A percentile compares a stretch with the other conserved stretches of the same genome.
phyloP scores from a whole-genome alignment of 495 filamentous ascomycete genomes.

The Bacidia rubella region DNA sequence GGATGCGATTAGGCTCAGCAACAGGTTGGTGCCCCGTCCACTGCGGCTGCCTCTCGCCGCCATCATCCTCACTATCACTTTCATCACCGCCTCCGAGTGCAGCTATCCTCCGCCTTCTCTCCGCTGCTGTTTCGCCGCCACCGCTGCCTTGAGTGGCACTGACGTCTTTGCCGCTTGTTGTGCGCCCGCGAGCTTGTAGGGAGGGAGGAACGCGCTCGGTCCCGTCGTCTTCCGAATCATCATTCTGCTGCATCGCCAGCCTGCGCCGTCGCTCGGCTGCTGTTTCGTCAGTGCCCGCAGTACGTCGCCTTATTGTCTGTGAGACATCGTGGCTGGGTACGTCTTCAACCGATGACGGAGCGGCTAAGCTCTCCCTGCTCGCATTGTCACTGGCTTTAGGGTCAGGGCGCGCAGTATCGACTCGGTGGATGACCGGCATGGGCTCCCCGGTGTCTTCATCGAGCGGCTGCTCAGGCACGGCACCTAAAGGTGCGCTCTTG shows the following conservation, averaged over 20 bases:
- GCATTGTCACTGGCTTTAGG: constrained; percentile 12
- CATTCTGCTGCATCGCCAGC: constrained; percentile 29
- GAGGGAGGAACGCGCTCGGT: constrained; percentile 40
- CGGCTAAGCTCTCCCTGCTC: background rate
- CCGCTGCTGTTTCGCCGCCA: constrained; percentile 61
- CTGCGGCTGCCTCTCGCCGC: constrained; percentile 41
- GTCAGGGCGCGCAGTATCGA: constrained; percentile 15
- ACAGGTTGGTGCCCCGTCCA: constrained; percentile 30
- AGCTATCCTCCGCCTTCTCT: constrained; percentile 67
- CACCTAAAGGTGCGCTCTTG: background rate
- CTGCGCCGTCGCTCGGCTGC: constrained; percentile 39
- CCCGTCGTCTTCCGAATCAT: constrained; percentile 40
- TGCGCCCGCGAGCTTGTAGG: constrained; percentile 2
- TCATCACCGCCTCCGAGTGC: constrained; percentile 58
- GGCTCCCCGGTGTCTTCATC: constrained; percentile 2
- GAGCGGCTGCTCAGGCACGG: constrained; percentile 1
- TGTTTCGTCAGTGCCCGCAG: constrained; percentile 21
- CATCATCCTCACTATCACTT: constrained; percentile 43
- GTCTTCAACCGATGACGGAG: constrained; percentile 12
- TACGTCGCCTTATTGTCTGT: constrained; percentile 30
- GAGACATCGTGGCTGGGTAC: constrained; percentile 34
- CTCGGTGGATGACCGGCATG: constrained; percentile 16
- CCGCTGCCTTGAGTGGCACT: background rate
- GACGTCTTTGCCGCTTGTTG: background rate
- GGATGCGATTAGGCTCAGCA: constrained; percentile 15